Conservation (phyloP, 352 stramenopile genomes). For the Pythium volutum region DNA sequence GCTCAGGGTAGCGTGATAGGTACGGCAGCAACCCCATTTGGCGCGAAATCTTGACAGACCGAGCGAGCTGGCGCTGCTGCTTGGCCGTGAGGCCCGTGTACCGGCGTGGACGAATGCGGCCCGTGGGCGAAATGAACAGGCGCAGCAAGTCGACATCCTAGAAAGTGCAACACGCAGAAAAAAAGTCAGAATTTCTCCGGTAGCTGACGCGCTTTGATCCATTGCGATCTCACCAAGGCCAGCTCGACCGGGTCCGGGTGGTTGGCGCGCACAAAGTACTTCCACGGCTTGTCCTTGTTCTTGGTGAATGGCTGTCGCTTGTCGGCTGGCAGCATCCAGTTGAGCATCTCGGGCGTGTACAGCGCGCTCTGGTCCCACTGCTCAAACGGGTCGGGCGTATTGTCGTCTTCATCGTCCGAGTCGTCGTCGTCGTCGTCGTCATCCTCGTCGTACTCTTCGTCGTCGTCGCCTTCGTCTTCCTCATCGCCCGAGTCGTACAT, state of each 20-base stretch:
- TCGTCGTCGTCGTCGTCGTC: constrained; percentile 26
- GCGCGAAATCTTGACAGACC: constrained; percentile 75
- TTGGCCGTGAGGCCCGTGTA: constrained; percentile 81
- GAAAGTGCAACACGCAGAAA: neutral
- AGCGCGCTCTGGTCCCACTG: constrained; percentile 53
- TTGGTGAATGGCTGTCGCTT: constrained; percentile 57
- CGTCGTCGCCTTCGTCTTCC: too few relatives aligned
- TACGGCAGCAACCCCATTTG: constrained; percentile 74
- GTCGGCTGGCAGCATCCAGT: constrained; percentile 74
- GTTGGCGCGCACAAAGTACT: constrained; percentile 76
- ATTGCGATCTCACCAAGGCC: constrained; percentile 39
- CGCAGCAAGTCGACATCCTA: constrained; percentile 75
- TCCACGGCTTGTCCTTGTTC: constrained; percentile 66
- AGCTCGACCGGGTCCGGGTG: constrained; percentile 75
- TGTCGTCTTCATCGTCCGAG: constrained; percentile 32
- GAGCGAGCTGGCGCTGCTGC: constrained; percentile 78
- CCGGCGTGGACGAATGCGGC: constrained; percentile 73
- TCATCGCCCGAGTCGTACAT: constrained; percentile 32
- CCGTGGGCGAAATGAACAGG: constrained; percentile 81
- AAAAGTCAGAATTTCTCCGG: too few relatives aligned
- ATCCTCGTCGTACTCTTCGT: too few relatives aligned
- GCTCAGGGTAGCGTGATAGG: constrained; percentile 76
- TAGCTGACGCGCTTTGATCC: too few relatives aligned
- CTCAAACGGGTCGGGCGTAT: constrained; percentile 39
- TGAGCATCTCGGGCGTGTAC: constrained; percentile 78